These are phyloP conservation scores for Meyerozyma elateridarum DNA, from an alignment of 1,139 yeast genomes.

Conservation along the genomic window DNA sequence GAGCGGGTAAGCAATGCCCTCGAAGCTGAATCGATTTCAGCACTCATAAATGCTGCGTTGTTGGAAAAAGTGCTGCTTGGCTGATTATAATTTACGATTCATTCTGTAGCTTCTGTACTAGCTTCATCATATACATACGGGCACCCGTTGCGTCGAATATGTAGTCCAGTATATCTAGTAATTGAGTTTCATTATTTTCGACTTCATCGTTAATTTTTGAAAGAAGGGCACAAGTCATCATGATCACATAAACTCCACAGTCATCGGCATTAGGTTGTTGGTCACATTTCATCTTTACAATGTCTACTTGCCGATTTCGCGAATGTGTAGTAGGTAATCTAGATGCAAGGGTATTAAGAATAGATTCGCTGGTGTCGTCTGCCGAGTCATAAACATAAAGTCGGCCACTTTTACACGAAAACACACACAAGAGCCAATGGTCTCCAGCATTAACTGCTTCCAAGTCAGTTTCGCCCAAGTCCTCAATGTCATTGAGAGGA, in stretches of 20 bases:
- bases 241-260: slow-evolving; percentile 41
- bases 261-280: slow-evolving; percentile 45
- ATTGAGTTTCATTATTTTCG: slow-evolving; percentile 5
- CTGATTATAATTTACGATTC: neutral
- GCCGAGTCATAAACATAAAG: slow-evolving; percentile 40
- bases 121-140: slow-evolving; percentile 10
- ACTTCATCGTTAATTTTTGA: slow-evolving; percentile 12
- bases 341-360: slow-evolving; percentile 20
- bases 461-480: slow-evolving; percentile 21
- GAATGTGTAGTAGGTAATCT: slow-evolving; percentile 22
- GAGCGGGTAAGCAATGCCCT: slow-evolving; percentile 9
- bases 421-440: slow-evolving; percentile 41
- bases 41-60: slow-evolving; percentile 9
- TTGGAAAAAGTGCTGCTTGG: slow-evolving; percentile 7
- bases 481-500: slow-evolving; percentile 39
- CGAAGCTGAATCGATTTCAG: slow-evolving; percentile 12
- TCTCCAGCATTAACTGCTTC: slow-evolving; percentile 37
- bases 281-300: slow-evolving; percentile 30
- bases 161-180: slow-evolving; percentile 8
- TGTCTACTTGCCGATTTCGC: slow-evolving; percentile 17
- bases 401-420: slow-evolving; percentile 26
- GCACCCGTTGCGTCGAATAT: slow-evolving; percentile 10
- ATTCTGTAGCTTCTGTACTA: slow-evolving; percentile 4
- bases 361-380: slow-evolving; percentile 18
- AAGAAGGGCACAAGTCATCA: slow-evolving; percentile 36